Conservation (phyloP, 768 basidiomycete genomes). For the Leccinum subtestaceum region DNA sequence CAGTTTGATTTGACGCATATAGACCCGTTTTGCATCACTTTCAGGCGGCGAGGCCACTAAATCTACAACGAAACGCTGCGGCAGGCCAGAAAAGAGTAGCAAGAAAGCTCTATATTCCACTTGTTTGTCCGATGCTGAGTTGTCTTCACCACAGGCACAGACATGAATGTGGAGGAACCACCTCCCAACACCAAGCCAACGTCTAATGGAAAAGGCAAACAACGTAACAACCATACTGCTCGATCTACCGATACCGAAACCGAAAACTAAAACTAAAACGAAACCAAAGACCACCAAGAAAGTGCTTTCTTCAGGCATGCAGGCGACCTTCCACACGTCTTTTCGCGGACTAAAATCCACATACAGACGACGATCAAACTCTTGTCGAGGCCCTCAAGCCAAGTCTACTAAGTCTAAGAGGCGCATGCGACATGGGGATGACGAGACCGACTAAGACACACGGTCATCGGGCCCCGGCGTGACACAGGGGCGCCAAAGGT, state of each 20-base stretch:
- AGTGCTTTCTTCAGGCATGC: slow-evolving; percentile 15
- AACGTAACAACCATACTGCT: neutral
- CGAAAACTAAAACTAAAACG: neutral
- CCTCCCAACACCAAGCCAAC: neutral
- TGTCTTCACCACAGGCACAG: neutral
- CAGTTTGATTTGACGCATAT: neutral
- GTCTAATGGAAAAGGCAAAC: slow-evolving; percentile 13
- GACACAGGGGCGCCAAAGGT: too few relatives aligned
- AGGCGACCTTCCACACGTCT: neutral
- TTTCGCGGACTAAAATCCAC: neutral
- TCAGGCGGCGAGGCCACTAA: slow-evolving; percentile 1
- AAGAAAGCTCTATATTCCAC: neutral
- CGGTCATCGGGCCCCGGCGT: too few relatives aligned
- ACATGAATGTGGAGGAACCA: slow-evolving; percentile 2
- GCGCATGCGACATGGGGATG: too few relatives aligned
- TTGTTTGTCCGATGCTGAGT: neutral
- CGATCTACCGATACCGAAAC: slow-evolving; percentile 4
- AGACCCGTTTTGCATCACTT: neutral
- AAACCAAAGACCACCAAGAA: slow-evolving; percentile 1
- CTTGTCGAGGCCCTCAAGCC: slow-evolving; percentile 20
- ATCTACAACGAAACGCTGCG: slow-evolving; percentile 18
- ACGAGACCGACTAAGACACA: too few relatives aligned
- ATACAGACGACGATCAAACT: slow-evolving; percentile 27
- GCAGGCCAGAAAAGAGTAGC: slow-evolving; percentile 13
- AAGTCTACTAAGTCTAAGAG: too few relatives aligned